Percentiles rank a stretch among this genome's conserved stretches.
Conservation (phyloP, 257 asterid genomes). For the Solanum boliviense region DNA sequence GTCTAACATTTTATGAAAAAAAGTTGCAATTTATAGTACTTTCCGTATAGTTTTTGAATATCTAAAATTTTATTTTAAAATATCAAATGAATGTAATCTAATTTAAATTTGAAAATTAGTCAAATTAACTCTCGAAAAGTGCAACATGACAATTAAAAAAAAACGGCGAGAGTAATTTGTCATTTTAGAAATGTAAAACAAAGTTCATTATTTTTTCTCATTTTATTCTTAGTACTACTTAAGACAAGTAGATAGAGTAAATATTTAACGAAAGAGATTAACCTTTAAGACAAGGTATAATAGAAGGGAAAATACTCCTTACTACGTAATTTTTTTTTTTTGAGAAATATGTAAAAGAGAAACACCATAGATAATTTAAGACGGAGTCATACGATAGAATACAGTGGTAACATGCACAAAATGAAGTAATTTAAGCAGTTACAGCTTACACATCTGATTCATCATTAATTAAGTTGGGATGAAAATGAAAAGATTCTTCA, state of each 20-base stretch:
- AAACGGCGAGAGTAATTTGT: too few species aligned
- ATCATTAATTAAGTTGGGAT: conserved; percentile 7
- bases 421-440: conserved; percentile 9
- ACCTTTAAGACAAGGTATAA: background rate
- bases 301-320: background rate
- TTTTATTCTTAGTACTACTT: background rate
- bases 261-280: background rate
- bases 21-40: too few species aligned
- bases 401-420: conserved; percentile 41
- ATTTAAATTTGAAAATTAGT: too few species aligned
- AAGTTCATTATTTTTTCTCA: background rate
- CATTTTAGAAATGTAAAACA: background rate
- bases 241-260: background rate
- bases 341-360: background rate
- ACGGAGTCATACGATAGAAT: background rate
- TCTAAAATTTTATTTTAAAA: too few species aligned
- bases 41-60: too few species aligned
- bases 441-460: conserved; percentile 5
- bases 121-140: background rate
- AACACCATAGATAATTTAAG: too few species aligned
- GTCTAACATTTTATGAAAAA: background rate
- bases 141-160: background rate
- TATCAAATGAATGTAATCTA: too few species aligned
- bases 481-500: conserved; percentile 27
- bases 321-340: too few species aligned